Evolutionary conservation across 495 filamentous ascomycete species (phyloP), one percentile per base, ranked within the genome.

Genomic region (Penicillium waksmanii): DNA sequence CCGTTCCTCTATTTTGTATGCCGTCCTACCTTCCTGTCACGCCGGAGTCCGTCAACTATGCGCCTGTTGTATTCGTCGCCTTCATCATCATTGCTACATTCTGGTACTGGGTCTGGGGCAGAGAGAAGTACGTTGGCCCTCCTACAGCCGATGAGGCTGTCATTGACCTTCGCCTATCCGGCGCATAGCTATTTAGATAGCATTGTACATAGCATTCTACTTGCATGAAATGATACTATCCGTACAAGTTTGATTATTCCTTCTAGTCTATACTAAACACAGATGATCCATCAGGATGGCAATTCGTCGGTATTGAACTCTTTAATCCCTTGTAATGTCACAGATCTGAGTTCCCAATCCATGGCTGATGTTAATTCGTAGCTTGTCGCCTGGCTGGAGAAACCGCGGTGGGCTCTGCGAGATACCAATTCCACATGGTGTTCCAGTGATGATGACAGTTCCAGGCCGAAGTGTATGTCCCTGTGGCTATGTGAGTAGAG

Each of bases 91-190:
- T 85, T 56, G 70, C 74, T 21, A 70, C 76, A 7, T 71, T 74
- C 2, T 88, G 85, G 84, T 89, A 89, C 73, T 79, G 82, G 52
- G 73, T 77, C 15, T 82, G 85, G 76, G 86, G 87, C 10, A 78
- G 58, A 10, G 44, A 63, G 36, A 69, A 69, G 34, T 69, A 69
- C 40, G 51, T 56, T 42, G 65, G 62, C 2, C 67, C 67, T 23
- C 67, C 66, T n/a, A 58, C 60, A 10, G 21, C 56, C 19, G 60
- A 63, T 17, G 63, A 61, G 25, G 62, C 57, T 11, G 55, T 57
- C 5, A 61, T 61, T 48, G 64, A 53, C 23, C 44, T 56, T 33
- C 55, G 35, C 12, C 31, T 27, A 19, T 48, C 46, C 1, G 21
- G 19, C 23, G 19, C 46, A n/a, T 48, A 27, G n/a, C 11, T 27